Evolutionary conservation across 2,329 filamentous ascomycete species (phyloP).

Genomic region (Alternaria novae-zelandiae): DNA sequence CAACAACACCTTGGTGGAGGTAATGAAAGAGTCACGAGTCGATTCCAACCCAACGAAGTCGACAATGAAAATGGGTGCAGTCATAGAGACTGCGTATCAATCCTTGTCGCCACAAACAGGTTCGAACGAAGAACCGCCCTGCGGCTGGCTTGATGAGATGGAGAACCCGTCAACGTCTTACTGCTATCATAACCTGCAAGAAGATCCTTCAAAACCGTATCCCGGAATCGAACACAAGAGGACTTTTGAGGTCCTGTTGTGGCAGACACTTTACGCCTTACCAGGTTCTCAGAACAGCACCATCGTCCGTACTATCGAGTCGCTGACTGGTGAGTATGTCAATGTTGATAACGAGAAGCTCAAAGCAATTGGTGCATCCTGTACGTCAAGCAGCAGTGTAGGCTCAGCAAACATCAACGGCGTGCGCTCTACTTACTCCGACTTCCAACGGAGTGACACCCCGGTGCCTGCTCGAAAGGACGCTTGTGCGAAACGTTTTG

Average conservation of each 20-base stretch:
- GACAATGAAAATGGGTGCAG: not conserved
- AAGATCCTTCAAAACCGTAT: not conserved
- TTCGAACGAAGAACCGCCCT: not conserved
- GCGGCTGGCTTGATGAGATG: not conserved
- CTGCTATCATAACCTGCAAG: not conserved
- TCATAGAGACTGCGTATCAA: not conserved
- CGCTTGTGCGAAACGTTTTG: not conserved
- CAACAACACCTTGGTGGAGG: not conserved
- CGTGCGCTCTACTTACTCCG: not conserved
- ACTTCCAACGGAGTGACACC: not conserved
- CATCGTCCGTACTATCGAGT: not conserved
- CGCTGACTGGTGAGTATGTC: not conserved
- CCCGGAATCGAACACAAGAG: not conserved
- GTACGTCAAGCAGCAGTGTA: not conserved
- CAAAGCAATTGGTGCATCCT: not conserved
- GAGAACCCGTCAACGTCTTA: not conserved
- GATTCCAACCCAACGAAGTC: no score
- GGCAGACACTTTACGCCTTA: not conserved
- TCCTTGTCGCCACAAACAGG: not conserved
- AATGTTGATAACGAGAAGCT: accelerated
- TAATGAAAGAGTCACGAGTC: no score
- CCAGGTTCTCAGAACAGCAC: not conserved
- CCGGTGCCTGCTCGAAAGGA: not conserved
- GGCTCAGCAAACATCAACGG: not conserved
- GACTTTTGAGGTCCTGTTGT: not conserved